phyloP scores from a whole-genome alignment of 2,329 filamentous ascomycete species.

The Chrysoporthe deuterocubensis region DNA sequence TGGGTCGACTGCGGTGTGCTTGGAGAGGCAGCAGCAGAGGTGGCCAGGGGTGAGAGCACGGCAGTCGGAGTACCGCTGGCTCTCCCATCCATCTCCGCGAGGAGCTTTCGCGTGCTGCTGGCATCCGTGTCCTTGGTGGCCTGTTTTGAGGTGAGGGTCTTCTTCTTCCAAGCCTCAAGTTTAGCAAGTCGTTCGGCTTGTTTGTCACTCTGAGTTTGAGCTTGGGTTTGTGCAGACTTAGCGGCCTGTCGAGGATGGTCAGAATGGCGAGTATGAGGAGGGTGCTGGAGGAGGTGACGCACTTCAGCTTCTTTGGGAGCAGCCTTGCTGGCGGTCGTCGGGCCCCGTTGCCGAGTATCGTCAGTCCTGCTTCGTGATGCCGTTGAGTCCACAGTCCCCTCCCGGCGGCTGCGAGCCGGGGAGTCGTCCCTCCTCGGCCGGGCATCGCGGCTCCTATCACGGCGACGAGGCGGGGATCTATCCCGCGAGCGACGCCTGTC shows the following conservation, averaged over 20 bases:
- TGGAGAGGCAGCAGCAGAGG: conserved; percentile 53
- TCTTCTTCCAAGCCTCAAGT: conserved; percentile 90
- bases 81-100: conserved; percentile 76
- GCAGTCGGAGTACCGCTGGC: conserved; percentile 49
- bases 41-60: conserved; percentile 45
- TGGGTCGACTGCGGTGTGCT: conserved; percentile 56
- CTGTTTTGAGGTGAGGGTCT: conserved; percentile 69
- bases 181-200: conserved; percentile 82
- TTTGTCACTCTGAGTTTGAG: conserved; percentile 71
- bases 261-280: conserved; percentile 26
- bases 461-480: conserved; percentile 60
- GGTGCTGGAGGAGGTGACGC: conserved; percentile 38
- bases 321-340: conserved; percentile 52
- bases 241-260: conserved; percentile 49
- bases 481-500: conserved; percentile 71
- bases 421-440: conserved; percentile 75
- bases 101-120: conserved; percentile 67
- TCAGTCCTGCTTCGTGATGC: conserved; percentile 67
- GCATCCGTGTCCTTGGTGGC: conserved; percentile 73
- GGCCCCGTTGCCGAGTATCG: conserved; percentile 60
- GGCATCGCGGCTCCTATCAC: conserved; percentile 67
- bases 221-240: conserved; percentile 55
- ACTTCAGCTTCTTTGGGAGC: conserved; percentile 61
- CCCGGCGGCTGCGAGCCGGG: conserved; percentile 65
- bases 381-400: conserved; percentile 71